Evolutionary conservation across 148 eudicot genomes (phyloP).

Genomic region (Silene latifolia): DNA sequence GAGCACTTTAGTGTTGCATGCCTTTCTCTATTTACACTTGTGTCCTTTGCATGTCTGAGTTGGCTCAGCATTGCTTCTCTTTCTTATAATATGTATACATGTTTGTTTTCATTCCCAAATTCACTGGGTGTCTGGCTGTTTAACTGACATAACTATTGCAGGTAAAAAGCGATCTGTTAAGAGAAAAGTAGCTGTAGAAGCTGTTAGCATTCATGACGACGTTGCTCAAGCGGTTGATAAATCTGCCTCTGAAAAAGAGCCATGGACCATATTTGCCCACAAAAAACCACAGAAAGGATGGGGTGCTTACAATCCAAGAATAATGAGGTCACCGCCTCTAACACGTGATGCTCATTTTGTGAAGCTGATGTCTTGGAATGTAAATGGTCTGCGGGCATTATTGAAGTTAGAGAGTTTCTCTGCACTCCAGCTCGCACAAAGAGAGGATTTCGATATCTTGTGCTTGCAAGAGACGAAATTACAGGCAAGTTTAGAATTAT

Average conservation of each 20-base stretch:
- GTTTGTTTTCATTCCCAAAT: background rate
- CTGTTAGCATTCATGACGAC: slow-evolving; percentile 35
- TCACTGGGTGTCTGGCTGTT: background rate
- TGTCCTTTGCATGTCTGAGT: background rate
- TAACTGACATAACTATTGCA: slow-evolving; percentile 10
- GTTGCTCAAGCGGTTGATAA: slow-evolving; percentile 33
- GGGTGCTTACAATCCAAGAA: slow-evolving; percentile 81
- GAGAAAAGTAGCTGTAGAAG: slow-evolving; percentile 35
- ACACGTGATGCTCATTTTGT: slow-evolving; percentile 39
- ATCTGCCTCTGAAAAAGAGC: slow-evolving; percentile 44
- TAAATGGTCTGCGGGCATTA: slow-evolving; percentile 89
- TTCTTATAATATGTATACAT: background rate
- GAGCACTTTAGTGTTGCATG: background rate
- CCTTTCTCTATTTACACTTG: background rate
- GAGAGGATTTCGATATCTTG: slow-evolving; percentile 89
- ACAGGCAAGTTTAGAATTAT: slow-evolving; percentile 42
- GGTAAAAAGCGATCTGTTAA: slow-evolving; percentile 30
- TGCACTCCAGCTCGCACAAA: slow-evolving; percentile 69
- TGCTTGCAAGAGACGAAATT: slow-evolving; percentile 98
- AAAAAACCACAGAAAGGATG: slow-evolving; percentile 93
- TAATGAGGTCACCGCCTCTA: slow-evolving; percentile 85
- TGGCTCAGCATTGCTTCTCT: background rate
- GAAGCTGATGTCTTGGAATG: slow-evolving; percentile 95
- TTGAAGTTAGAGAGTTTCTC: slow-evolving; percentile 69
- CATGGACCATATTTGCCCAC: slow-evolving; percentile 87